A percentile compares a stretch with the other conserved stretches of the same genome.
Conservation (phyloP, 202 grass and related monocot genomes). For the Alloteropsis angusta region DNA sequence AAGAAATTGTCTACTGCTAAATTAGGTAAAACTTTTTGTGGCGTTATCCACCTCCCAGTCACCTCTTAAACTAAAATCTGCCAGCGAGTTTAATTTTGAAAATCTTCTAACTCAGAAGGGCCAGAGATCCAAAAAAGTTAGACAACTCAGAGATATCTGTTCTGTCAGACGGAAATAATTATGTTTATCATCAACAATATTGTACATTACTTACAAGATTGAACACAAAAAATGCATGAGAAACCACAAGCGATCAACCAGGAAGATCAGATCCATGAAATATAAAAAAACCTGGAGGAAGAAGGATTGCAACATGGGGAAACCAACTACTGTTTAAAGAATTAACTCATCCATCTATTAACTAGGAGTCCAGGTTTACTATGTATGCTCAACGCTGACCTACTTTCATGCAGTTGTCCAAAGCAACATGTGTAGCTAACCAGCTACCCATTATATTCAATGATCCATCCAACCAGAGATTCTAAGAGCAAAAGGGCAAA, state of each 20-base stretch:
- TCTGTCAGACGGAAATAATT: not conserved
- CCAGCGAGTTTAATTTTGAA: too few relatives aligned
- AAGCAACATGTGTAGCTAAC: not conserved
- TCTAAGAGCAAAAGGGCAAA: not conserved
- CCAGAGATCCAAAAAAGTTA: not conserved
- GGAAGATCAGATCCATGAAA: not conserved
- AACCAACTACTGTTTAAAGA: constrained; percentile 10
- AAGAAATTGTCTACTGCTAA: not conserved
- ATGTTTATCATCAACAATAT: constrained; percentile 19
- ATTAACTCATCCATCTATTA: constrained; percentile 16
- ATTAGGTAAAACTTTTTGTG: not conserved
- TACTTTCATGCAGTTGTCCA: not conserved
- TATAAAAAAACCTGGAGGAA: not conserved
- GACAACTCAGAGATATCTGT: not conserved
- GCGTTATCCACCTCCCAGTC: not conserved
- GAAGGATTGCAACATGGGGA: not conserved
- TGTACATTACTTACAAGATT: constrained; percentile 24
- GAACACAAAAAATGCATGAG: constrained; percentile 18
- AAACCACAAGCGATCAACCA: not conserved
- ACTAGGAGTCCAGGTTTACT: not conserved
- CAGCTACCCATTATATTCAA: not conserved
- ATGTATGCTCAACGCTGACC: not conserved
- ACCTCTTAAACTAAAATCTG: not conserved
- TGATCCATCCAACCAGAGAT: not conserved
- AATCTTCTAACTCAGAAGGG: not conserved